Conservation (phyloP, 2,329 filamentous ascomycete species). For the Sclerotinia glacialis region DNA sequence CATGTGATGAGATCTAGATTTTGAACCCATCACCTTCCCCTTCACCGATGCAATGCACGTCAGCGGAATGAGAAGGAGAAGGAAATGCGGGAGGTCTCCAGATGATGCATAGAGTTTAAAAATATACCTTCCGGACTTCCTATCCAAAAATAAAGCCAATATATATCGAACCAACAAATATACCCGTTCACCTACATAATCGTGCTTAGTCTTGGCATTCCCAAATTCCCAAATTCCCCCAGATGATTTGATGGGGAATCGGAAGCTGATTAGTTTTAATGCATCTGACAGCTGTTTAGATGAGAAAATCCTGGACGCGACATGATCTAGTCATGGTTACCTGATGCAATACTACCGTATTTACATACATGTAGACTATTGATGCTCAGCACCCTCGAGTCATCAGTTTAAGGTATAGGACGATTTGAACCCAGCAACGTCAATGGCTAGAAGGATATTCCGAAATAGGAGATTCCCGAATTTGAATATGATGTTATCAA, state of each 20-base stretch:
- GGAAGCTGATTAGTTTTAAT: background rate
- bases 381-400: conserved; percentile 7
- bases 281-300: background rate
- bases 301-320: background rate
- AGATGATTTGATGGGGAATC: background rate
- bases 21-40: background rate
- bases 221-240: background rate
- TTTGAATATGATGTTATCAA: too few species aligned
- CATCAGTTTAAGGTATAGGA: background rate
- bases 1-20: background rate
- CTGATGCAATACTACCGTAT: background rate
- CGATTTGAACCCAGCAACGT: background rate
- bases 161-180: background rate
- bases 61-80: background rate
- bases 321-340: background rate
- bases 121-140: background rate
- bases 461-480: background rate
- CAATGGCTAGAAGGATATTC: background rate
- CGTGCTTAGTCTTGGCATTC: background rate
- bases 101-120: too few species aligned
- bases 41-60: background rate
- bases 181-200: background rate
- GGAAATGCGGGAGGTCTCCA: background rate
- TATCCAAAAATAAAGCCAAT: background rate
- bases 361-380: background rate